Conservation (phyloP, 2,329 filamentous ascomycete genomes). For the Metarhizium guizhouense region DNA sequence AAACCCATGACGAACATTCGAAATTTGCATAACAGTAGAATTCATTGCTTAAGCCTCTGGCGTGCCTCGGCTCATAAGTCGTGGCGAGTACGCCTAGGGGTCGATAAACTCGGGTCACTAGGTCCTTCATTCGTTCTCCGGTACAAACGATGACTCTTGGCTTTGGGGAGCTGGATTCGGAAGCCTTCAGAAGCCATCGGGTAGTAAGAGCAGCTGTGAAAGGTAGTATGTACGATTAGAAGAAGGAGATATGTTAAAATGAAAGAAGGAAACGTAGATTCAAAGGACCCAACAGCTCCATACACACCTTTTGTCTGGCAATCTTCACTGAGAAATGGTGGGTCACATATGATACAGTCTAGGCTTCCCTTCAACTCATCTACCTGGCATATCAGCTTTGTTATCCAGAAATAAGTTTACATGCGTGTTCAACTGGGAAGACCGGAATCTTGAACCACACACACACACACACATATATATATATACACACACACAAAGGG, state of each 20-base stretch:
- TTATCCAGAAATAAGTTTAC: not conserved
- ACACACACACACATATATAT: not conserved
- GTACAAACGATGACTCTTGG: slow-evolving; percentile 58
- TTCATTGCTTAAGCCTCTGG: slow-evolving; percentile 69
- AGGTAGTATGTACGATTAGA: not conserved
- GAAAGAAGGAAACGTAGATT: not conserved
- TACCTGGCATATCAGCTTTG: slow-evolving; percentile 13
- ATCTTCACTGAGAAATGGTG: slow-evolving; percentile 71
- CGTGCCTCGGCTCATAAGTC: slow-evolving; percentile 58
- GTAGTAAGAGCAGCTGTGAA: slow-evolving; percentile 60
- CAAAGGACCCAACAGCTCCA: not conserved
- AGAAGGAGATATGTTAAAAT: not conserved
- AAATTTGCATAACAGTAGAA: slow-evolving; percentile 77
- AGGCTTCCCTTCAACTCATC: slow-evolving; percentile 51
- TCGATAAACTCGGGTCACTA: slow-evolving; percentile 59
- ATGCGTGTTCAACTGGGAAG: not conserved
- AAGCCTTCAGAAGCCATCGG: slow-evolving; percentile 56
- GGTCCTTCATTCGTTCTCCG: slow-evolving; percentile 62
- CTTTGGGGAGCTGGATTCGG: slow-evolving; percentile 9
- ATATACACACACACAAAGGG: not conserved
- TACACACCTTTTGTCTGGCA: slow-evolving; percentile 66
- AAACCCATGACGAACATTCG: slow-evolving; percentile 46
- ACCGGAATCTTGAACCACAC: not conserved
- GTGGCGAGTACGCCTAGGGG: slow-evolving; percentile 55
- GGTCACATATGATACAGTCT: slow-evolving; percentile 66